These are phyloP conservation scores for Leccinum subtestaceum DNA, from an alignment of 768 basidiomycete genomes.

Conservation along the genomic window DNA sequence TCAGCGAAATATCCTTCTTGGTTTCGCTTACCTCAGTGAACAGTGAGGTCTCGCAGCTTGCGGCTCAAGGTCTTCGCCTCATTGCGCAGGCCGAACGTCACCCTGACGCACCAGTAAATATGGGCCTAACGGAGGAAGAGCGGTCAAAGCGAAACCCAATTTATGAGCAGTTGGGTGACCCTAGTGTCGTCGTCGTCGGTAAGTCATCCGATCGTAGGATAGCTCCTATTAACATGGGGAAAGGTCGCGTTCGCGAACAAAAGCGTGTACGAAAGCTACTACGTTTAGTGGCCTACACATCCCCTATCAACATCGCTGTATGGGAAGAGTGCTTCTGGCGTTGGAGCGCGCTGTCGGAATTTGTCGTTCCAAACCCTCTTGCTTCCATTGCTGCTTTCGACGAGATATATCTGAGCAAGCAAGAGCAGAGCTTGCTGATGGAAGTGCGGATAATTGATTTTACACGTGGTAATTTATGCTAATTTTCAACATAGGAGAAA, in stretches of 20 bases:
- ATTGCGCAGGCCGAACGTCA: constrained; percentile 67
- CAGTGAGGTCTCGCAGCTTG: constrained; percentile 60
- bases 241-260: constrained; percentile 77
- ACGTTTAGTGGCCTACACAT: constrained; percentile 59
- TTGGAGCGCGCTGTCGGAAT: constrained; percentile 65
- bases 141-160: constrained; percentile 66
- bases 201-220: constrained; percentile 22
- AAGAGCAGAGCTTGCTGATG: constrained; percentile 36
- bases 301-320: constrained; percentile 68
- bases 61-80: constrained; percentile 66
- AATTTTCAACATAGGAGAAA: constrained; percentile 50
- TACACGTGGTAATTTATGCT: not conserved
- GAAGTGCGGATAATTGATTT: constrained; percentile 32
- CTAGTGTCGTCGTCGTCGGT: constrained; percentile 68
- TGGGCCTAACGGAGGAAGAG: constrained; percentile 55
- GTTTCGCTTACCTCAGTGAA: constrained; percentile 70
- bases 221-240: constrained; percentile 4
- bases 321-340: constrained; percentile 84
- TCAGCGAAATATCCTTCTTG: constrained; percentile 72
- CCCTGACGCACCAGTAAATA: constrained; percentile 51
- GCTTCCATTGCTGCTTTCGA: constrained; percentile 35
- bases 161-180: constrained; percentile 79
- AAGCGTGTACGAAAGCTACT: constrained; percentile 74
- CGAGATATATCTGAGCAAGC: constrained; percentile 33
- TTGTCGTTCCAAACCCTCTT: constrained; percentile 42